These are phyloP conservation scores for Phytophthora vignae DNA, from an alignment of 352 stramenopile species.

Conservation along the genomic window DNA sequence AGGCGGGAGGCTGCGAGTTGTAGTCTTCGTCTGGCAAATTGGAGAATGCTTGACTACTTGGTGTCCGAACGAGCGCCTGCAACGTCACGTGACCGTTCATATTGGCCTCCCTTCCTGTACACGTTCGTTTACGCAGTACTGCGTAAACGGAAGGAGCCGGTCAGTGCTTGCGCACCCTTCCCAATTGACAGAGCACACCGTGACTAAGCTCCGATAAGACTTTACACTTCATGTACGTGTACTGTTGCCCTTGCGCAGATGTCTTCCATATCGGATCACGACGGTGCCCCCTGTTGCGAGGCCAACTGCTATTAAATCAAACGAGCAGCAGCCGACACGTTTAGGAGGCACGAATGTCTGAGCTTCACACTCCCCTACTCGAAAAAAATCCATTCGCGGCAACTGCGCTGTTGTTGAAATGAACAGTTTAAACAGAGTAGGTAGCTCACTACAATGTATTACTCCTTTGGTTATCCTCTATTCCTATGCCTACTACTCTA, in stretches of 20 bases:
- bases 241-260: conserved; percentile 18
- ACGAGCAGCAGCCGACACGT: conserved; percentile 2
- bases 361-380: background rate
- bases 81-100: too few relatives aligned
- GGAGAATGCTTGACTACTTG: conserved; percentile 25
- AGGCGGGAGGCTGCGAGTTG: conserved; percentile 12
- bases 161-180: too few relatives aligned
- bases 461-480: too few relatives aligned
- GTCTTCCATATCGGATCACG: conserved; percentile 5
- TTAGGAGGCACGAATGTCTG: background rate
- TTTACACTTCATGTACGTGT: background rate
- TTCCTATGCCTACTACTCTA: too few relatives aligned
- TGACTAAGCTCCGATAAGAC: conserved; percentile 23
- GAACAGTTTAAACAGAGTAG: too few relatives aligned
- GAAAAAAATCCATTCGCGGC: conserved; percentile 3
- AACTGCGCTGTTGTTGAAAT: conserved; percentile 15
- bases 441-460: too few relatives aligned
- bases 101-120: too few relatives aligned
- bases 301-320: conserved; percentile 26
- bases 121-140: too few relatives aligned
- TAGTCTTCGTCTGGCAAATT: conserved; percentile 23
- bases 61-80: conserved; percentile 8
- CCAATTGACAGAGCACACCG: conserved; percentile 12
- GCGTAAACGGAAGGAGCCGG: too few relatives aligned
- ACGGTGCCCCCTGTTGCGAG: conserved; percentile 16